Evolutionary conservation across 495 filamentous ascomycete genomes (phyloP).

Genomic region (Penicillium goetzii): DNA sequence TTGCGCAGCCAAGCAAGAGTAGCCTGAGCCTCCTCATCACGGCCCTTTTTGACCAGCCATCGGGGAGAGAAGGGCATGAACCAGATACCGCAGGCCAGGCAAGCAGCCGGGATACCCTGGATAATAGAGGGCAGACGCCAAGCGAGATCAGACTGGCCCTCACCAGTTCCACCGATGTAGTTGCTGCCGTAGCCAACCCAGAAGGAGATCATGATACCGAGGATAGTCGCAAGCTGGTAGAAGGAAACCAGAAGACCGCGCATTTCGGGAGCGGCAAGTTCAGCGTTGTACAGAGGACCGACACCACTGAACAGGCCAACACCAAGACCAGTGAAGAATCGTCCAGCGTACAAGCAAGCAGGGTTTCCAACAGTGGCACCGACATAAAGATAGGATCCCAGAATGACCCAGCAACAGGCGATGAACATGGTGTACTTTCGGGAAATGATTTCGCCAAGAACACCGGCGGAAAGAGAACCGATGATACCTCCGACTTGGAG

Average conservation of each 20-base stretch:
- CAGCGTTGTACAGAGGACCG: slow-evolving; percentile 71
- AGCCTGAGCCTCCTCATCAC: slow-evolving; percentile 53
- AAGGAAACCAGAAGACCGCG: slow-evolving; percentile 74
- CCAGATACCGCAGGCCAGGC: slow-evolving; percentile 50
- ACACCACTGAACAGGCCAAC: slow-evolving; percentile 63
- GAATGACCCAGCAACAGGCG: slow-evolving; percentile 69
- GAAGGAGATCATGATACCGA: slow-evolving; percentile 71
- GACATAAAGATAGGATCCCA: slow-evolving; percentile 57
- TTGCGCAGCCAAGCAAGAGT: slow-evolving; percentile 54
- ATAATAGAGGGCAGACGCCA: slow-evolving; percentile 57
- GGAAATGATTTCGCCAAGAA: slow-evolving; percentile 63
- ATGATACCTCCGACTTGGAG: slow-evolving; percentile 80
- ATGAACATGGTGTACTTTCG: slow-evolving; percentile 73
- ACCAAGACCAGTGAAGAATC: slow-evolving; percentile 70
- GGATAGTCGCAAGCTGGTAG: slow-evolving; percentile 84
- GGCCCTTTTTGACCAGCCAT: slow-evolving; percentile 53
- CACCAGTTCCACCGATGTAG: slow-evolving; percentile 45
- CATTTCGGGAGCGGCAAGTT: slow-evolving; percentile 75
- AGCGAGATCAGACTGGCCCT: slow-evolving; percentile 41
- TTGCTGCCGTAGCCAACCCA: slow-evolving; percentile 69
- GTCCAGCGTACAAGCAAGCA: slow-evolving; percentile 64
- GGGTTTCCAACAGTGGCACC: slow-evolving; percentile 60
- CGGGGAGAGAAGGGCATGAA: slow-evolving; percentile 51
- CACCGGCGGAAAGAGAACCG: slow-evolving; percentile 63
- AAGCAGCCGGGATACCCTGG: slow-evolving; percentile 49